These are phyloP conservation scores for Gonapodya prolifera DNA, from an alignment of 192 early-diverging fungal species.

Conservation along the genomic window DNA sequence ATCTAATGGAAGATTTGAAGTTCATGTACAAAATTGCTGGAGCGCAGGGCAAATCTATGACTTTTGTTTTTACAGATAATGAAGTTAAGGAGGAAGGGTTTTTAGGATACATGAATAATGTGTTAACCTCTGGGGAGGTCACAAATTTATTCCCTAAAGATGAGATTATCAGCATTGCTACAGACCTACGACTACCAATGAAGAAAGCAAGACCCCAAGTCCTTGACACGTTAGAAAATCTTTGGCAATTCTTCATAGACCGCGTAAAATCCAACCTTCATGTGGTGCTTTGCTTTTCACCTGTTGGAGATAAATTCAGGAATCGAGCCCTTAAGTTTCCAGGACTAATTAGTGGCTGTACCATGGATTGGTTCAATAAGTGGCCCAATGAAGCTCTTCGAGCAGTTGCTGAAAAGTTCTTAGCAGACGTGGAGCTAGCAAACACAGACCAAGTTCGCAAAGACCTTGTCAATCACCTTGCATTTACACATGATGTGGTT, in stretches of 20 bases:
- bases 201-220: conserved; percentile 44
- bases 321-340: conserved; percentile 53
- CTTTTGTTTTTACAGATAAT: conserved; percentile 54
- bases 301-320: conserved; percentile 52
- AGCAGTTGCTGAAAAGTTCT: conserved; percentile 45
- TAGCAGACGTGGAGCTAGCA: conserved; percentile 42
- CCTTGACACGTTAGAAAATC: conserved; percentile 45
- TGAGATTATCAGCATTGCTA: conserved; percentile 40
- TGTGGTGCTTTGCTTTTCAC: conserved; percentile 52
- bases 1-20: conserved; percentile 56
- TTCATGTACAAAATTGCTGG: conserved; percentile 54
- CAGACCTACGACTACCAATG: conserved; percentile 37
- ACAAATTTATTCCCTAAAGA: conserved; percentile 52
- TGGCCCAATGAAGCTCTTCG: conserved; percentile 36
- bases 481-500: conserved; percentile 47
- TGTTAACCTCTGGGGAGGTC: conserved; percentile 52
- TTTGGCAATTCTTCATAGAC: conserved; percentile 58
- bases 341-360: conserved; percentile 46
- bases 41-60: conserved; percentile 39
- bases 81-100: conserved; percentile 53
- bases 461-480: conserved; percentile 47
- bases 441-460: conserved; percentile 39
- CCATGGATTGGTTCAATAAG: conserved; percentile 52
- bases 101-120: conserved; percentile 51
- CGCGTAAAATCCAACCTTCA: conserved; percentile 51